Conservation (phyloP, 768 basidiomycete genomes). For the Boletus rubroflammeus region DNA sequence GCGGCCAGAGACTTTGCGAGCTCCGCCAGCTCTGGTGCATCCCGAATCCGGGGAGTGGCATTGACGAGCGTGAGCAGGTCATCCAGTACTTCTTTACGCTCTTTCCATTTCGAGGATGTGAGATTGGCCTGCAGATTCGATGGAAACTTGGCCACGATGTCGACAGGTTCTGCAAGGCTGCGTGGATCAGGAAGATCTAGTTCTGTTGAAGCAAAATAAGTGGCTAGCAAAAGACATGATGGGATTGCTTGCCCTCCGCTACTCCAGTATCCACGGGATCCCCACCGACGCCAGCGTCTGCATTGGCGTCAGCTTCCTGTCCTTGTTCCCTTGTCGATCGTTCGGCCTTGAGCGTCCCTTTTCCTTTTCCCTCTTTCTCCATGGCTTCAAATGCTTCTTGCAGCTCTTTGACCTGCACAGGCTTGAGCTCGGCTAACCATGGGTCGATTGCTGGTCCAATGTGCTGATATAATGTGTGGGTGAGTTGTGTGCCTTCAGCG, state of each 20-base stretch:
- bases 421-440: conserved; percentile 86
- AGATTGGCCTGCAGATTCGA: conserved; percentile 68
- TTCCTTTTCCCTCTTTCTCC: conserved; percentile 83
- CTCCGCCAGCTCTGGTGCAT: conserved; percentile 73
- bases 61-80: conserved; percentile 70
- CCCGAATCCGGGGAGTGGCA: conserved; percentile 71
- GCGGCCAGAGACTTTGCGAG: conserved; percentile 71
- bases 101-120: conserved; percentile 96
- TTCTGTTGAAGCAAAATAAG: conserved; percentile 35
- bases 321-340: conserved; percentile 74
- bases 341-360: conserved; percentile 75
- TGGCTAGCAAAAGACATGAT: background rate
- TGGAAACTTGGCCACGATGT: conserved; percentile 75
- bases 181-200: conserved; percentile 67
- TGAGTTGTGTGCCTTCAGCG: conserved; percentile 79
- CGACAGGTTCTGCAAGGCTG: conserved; percentile 74
- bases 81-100: conserved; percentile 88
- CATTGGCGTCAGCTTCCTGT: conserved; percentile 59
- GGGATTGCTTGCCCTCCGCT: conserved; percentile 44
- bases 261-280: conserved; percentile 43
- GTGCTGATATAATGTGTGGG: conserved; percentile 77
- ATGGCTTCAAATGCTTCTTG: conserved; percentile 84
- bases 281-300: conserved; percentile 32
- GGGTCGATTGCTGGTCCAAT: conserved; percentile 82
- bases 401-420: conserved; percentile 94